Base-by-base conservation (phyloP, 495 filamentous ascomycete genomes). In the Chaetomium tenue region DNA sequence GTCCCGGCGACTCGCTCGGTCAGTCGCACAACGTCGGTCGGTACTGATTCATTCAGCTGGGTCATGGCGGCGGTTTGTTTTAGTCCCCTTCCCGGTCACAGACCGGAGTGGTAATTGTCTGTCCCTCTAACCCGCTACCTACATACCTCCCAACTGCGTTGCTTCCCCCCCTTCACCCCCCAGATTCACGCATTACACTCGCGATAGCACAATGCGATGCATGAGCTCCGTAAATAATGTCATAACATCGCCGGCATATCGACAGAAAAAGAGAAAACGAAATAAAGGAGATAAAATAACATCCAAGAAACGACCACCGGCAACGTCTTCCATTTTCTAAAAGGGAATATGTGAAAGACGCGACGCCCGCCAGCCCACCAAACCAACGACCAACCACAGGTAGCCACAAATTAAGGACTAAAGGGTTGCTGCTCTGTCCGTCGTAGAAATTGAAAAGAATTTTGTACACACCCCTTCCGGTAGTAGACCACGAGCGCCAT, bases 381-480 rank as follows among this genome's bases (percentile, higher is more conserved):
- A 50, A 56, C 62, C 54, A 64, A 65, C 63, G 60, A 65, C 55
- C 9, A 52, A 20, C 63, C 56, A 54, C 44, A 53, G 22, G 25
- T 59, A 65, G 37, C 55, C 57, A 20, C 13, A 54, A 39, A 63
- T 59, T 61, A 66, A 52, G 12, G 40, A 66, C 59, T 22, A 54
- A 30, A 61, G 16, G 12, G 55, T 44, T 42, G 47, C 59, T 48
- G 42, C 39, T 2, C 50, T 44, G 59, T 37, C 59, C 60, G 39
- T 46, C 59, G 59, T 55, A 54, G 60, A 47, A 46, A 30, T 18
- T 30, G 25, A 42, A 53, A 58, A 37, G 57, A 6, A 42, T 61
- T 40, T 65, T 39, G 63, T 65, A 65, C 63, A 60, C 63, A 60
- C 58, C 15, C 58, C 63, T 28, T 61, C 23, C 28, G 23, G 9